Evolutionary conservation across 805 yeast species (phyloP), one percentile per base, ranked within the genome.

Genomic region (Wickerhamiella lipophila): DNA sequence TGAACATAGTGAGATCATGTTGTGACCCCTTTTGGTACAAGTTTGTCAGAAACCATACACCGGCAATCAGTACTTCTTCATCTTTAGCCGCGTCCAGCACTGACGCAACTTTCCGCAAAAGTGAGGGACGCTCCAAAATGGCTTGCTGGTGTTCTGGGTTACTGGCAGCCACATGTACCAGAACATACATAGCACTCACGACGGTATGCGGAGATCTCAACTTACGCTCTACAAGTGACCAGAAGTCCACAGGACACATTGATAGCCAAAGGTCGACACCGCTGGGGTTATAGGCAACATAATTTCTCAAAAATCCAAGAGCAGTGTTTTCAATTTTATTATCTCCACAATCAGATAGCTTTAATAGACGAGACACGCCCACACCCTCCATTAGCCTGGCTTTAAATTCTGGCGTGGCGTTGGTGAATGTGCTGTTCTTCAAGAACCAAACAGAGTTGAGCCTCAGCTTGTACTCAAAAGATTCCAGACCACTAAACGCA

Each of bases 191-290:
- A 25, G 46, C 43, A 18, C n/a, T 19, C 4, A 13, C 25, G 2
- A 22, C 38, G n/a, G 41, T 15, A 13, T 26, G 13, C 2, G 2
- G 16, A 6, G 12, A 5, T 6, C 29, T 12, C 21, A 47, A 29
- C 8, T 34, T 32, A 7, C 27, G 15, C 12, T 19, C 46, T 6
- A 47, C 11, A 19, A 42, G n/a, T 5, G 25, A 34, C 36, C 35
- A 47, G n/a, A 47, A 16, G 19, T 47, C 50, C 3, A 23, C 46
- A 4, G 42, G 29, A 9, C 41, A 45, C 25, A 40, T 40, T 1
- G 46, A 8, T 3, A 47, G 42, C 38, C 50, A 47, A 11, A 47
- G 18, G 6, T 47, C 46, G 6, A 47, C 38, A 11, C 42, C 50
- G 4, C 13, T 4, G 4, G 38, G 18, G 18, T 41, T 32, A 15